phyloP scores from a whole-genome alignment of 768 basidiomycete genomes.

The Podaxis mareebaensis region DNA sequence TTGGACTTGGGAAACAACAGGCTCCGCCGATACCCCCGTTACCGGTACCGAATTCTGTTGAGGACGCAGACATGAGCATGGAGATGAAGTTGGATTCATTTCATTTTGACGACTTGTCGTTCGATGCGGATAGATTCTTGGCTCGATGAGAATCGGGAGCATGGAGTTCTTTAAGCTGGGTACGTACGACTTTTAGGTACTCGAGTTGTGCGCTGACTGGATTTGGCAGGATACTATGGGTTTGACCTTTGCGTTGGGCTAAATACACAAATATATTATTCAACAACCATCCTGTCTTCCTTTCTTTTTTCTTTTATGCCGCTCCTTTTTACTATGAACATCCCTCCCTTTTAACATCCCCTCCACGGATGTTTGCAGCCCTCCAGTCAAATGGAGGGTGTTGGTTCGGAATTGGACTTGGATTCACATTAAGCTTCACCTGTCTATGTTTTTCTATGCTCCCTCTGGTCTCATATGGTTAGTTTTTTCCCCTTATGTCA shows the following conservation, averaged over 20 bases:
- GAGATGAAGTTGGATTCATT: constrained; percentile 74
- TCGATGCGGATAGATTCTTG: constrained; percentile 60
- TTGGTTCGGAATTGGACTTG: background rate
- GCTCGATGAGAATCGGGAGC: background rate
- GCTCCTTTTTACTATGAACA: background rate
- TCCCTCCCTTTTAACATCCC: background rate
- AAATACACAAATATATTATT: background rate
- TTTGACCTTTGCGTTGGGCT: background rate
- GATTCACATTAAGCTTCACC: background rate
- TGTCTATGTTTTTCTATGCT: background rate
- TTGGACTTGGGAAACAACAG: constrained; percentile 7
- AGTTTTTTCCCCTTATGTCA: background rate
- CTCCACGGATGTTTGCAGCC: background rate
- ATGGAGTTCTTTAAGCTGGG: background rate
- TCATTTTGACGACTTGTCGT: constrained; percentile 71
- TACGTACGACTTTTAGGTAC: background rate
- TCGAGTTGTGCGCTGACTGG: background rate
- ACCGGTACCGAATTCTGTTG: constrained; percentile 13
- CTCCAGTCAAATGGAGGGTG: background rate
- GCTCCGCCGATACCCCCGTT: constrained; percentile 6
- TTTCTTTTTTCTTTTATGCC: background rate
- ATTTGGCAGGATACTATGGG: background rate
- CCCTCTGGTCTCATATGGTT: background rate
- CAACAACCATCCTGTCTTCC: background rate
- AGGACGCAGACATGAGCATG: constrained; percentile 43